phyloP scores from a whole-genome alignment of 768 basidiomycete species.

The Kwoniella sp. region DNA sequence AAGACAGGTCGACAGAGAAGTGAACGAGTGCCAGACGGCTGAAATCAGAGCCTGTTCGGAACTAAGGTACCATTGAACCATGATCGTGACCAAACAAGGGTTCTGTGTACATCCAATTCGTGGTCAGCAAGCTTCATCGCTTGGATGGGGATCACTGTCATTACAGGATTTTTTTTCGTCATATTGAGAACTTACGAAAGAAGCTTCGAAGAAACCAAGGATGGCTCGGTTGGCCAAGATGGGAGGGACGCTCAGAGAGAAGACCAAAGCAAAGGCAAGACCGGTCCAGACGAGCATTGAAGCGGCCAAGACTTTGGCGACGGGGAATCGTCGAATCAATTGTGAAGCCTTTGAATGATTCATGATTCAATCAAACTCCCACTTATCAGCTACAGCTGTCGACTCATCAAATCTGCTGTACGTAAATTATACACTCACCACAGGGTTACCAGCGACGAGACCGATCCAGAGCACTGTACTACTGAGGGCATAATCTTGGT shows the following conservation, averaged over 20 bases:
- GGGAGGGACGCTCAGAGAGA: slow-evolving; percentile 25
- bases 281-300: slow-evolving; percentile 38
- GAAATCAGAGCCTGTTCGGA: slow-evolving; percentile 19
- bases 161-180: too few relatives aligned
- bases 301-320: slow-evolving; percentile 35
- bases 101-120: not conserved
- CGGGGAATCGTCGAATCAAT: slow-evolving; percentile 36
- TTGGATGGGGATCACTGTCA: not conserved
- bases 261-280: slow-evolving; percentile 31
- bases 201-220: slow-evolving; percentile 40
- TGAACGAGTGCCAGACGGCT: slow-evolving; percentile 23
- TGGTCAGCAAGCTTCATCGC: not conserved
- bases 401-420: not conserved
- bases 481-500: slow-evolving; percentile 44
- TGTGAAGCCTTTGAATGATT: slow-evolving; percentile 28
- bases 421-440: slow-evolving; percentile 16
- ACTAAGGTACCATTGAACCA: slow-evolving; percentile 22
- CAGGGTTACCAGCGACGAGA: slow-evolving; percentile 40
- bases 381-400: not conserved
- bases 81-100: slow-evolving; percentile 22
- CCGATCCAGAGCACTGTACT: slow-evolving; percentile 43
- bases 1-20: slow-evolving; percentile 16
- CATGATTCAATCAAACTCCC: not conserved
- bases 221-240: slow-evolving; percentile 35
- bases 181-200: slow-evolving; percentile 23